phyloP scores from a whole-genome alignment of 768 basidiomycete genomes.

The Cubamyces lactineus region DNA sequence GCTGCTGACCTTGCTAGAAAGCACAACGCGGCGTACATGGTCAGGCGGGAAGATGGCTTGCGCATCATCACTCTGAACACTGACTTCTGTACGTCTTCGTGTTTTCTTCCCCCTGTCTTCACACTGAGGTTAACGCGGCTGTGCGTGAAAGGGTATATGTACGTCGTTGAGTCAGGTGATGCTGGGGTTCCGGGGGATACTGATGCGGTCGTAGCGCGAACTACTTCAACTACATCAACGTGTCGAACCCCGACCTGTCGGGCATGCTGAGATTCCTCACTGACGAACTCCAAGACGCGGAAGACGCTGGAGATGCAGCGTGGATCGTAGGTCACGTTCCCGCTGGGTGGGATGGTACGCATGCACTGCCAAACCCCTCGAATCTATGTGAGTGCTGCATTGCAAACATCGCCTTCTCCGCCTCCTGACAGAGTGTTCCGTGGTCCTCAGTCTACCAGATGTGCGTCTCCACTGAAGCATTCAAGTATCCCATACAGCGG shows the following conservation, averaged over 20 bases:
- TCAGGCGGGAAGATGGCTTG: slow-evolving; percentile 64
- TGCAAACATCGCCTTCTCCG: slow-evolving; percentile 38
- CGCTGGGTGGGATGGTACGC: slow-evolving; percentile 72
- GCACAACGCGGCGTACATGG: slow-evolving; percentile 77
- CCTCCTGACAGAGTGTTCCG: slow-evolving; percentile 28
- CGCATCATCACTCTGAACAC: slow-evolving; percentile 78
- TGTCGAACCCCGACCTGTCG: slow-evolving; percentile 67
- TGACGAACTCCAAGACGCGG: slow-evolving; percentile 76
- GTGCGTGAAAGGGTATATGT: slow-evolving; percentile 2
- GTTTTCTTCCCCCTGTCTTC: too few relatives aligned
- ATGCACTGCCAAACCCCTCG: slow-evolving; percentile 64
- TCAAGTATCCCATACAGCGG: not conserved
- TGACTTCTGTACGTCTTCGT: slow-evolving; percentile 60
- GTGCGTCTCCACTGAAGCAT: slow-evolving; percentile 30
- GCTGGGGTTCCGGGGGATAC: not conserved
- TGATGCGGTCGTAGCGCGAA: slow-evolving; percentile 50
- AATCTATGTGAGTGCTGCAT: slow-evolving; percentile 65
- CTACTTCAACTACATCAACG: slow-evolving; percentile 78
- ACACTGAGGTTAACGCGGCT: too few relatives aligned
- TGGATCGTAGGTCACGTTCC: slow-evolving; percentile 61
- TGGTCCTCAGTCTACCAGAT: slow-evolving; percentile 49
- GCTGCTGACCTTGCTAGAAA: slow-evolving; percentile 59
- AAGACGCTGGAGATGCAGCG: slow-evolving; percentile 72
- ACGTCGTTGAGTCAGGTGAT: slow-evolving; percentile 36
- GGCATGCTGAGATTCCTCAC: slow-evolving; percentile 80